Conservation (phyloP, 169 alveolate species). For the Plasmodium gonderi region DNA sequence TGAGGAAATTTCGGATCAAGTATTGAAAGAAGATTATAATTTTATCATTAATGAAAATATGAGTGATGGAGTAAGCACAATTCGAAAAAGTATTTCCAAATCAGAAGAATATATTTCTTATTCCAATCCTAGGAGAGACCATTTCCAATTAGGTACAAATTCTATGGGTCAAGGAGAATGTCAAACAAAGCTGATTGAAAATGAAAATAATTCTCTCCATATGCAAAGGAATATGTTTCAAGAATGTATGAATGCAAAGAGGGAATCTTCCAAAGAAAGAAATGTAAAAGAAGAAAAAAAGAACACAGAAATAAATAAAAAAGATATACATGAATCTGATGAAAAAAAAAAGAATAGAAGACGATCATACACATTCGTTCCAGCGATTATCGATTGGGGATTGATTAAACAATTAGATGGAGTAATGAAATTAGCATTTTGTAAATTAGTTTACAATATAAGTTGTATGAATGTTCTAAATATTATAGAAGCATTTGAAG, state of each 20-base stretch:
- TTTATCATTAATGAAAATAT: conserved; percentile 27
- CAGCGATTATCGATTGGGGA: conserved; percentile 90
- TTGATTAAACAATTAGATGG: conserved; percentile 83
- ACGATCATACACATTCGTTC: conserved; percentile 44
- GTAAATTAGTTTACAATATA: conserved; percentile 83
- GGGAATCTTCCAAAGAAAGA: neutral
- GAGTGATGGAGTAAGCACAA: neutral
- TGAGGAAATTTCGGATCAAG: neutral
- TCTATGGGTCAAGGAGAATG: neutral
- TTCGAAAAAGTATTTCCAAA: conserved; percentile 6
- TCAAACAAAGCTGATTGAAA: neutral
- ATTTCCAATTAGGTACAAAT: neutral
- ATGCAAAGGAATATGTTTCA: neutral
- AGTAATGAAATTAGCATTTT: conserved; percentile 83
- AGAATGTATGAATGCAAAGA: too few species aligned
- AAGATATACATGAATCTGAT: neutral
- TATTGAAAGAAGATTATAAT: conserved; percentile 14
- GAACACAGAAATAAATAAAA: neutral
- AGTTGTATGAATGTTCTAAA: conserved; percentile 87
- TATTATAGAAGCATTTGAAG: conserved; percentile 88
- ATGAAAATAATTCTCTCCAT: neutral
- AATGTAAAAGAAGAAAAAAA: neutral
- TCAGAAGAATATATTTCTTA: conserved; percentile 22
- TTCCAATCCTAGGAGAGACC: neutral
- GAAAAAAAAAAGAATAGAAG: neutral